phyloP scores from a whole-genome alignment of 2,329 filamentous ascomycete species.

The Aspergillus ustus region DNA sequence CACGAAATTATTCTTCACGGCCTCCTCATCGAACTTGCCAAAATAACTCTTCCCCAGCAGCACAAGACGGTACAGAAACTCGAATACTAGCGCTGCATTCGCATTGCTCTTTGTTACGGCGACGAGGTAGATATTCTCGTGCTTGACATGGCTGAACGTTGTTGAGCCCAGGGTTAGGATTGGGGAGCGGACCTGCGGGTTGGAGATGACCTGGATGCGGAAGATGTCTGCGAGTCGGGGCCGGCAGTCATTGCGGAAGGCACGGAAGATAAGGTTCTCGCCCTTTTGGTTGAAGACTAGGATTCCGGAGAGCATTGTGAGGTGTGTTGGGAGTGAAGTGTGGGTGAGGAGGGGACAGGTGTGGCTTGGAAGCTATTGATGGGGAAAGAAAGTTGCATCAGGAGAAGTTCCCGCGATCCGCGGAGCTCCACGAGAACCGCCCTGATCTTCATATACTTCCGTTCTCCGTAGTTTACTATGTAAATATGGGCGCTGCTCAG shows the following conservation, averaged over 20 bases:
- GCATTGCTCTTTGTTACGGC: conserved; percentile 99
- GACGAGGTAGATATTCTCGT: conserved; percentile 98
- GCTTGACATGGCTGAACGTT: conserved; percentile 99
- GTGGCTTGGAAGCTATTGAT: conserved; percentile 6
- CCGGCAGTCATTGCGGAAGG: conserved; percentile 97
- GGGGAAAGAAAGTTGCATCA: conserved; percentile 7
- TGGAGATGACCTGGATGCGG: conserved; percentile 98
- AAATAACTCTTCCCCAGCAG: conserved; percentile 93
- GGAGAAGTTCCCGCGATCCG: conserved; percentile 15
- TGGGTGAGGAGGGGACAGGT: conserved; percentile 10
- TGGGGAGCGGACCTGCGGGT: conserved; percentile 94
- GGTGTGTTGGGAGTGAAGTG: conserved; percentile 16
- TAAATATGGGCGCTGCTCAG: too few relatives aligned
- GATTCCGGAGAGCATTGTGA: conserved; percentile 90
- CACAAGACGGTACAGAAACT: conserved; percentile 93
- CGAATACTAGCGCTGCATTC: conserved; percentile 96
- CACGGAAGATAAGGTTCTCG: conserved; percentile 98
- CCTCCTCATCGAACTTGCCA: conserved; percentile 98
- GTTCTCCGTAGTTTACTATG: too few relatives aligned
- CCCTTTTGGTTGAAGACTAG: conserved; percentile 99
- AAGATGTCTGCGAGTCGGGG: conserved; percentile 98
- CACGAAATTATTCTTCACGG: conserved; percentile 99
- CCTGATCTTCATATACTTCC: neutral
- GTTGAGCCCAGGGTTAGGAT: conserved; percentile 97
- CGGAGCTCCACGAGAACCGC: neutral